Conservation (phyloP, 2,329 filamentous ascomycete genomes). For the Myriangium duriaei region DNA sequence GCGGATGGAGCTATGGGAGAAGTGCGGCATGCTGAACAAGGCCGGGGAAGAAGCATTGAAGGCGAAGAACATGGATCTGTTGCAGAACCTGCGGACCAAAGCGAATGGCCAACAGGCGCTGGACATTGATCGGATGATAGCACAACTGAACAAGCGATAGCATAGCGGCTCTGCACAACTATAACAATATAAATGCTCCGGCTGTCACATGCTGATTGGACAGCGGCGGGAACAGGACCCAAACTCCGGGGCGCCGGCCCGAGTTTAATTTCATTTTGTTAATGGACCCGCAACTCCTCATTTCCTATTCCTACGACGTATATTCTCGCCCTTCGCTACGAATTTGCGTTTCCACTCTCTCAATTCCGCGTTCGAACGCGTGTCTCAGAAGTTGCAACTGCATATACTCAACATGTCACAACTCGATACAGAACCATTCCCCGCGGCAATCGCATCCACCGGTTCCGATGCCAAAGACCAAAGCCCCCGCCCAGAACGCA, state of each 20-base stretch:
- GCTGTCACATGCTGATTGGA: too few species aligned
- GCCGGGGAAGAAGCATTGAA: conserved; percentile 86
- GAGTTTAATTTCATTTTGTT: not conserved
- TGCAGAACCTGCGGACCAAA: conserved; percentile 60
- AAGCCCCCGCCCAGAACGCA: not conserved
- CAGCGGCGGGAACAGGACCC: too few species aligned
- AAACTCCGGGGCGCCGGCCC: too few species aligned
- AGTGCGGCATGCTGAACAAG: conserved; percentile 79
- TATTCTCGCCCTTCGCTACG: too few species aligned
- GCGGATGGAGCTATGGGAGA: conserved; percentile 84
- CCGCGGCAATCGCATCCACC: conserved; percentile 1
- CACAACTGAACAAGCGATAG: conserved; percentile 28
- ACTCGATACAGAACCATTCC: not conserved
- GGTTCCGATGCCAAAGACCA: not conserved
- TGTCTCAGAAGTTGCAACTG: too few species aligned
- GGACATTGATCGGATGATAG: conserved; percentile 73
- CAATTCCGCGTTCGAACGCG: too few species aligned
- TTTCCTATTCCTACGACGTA: too few species aligned
- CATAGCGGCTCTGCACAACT: too few species aligned
- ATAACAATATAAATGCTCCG: too few species aligned
- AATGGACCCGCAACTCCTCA: too few species aligned
- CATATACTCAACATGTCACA: too few species aligned
- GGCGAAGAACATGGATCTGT: conserved; percentile 62
- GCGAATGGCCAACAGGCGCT: conserved; percentile 56
- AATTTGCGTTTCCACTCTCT: too few species aligned